Evolutionary conservation across 441 rosid genomes (phyloP).

Genomic region (Erodium moschatum): DNA sequence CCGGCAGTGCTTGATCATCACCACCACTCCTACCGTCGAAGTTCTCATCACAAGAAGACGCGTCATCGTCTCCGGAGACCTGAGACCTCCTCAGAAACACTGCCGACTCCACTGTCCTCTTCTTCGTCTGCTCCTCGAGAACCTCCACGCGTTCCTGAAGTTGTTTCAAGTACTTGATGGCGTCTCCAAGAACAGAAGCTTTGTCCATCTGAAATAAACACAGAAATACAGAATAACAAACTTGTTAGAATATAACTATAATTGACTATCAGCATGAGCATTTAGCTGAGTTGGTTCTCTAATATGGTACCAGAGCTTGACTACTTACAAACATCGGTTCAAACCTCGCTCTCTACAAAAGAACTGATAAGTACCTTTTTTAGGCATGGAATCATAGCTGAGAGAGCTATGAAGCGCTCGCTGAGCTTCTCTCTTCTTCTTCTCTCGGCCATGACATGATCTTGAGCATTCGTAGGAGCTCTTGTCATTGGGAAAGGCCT

Average conservation of each 20-base stretch:
- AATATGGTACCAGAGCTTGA: no score
- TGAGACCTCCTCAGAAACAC: slow-evolving; percentile 51
- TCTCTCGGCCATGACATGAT: slow-evolving; percentile 64
- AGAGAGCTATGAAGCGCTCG: slow-evolving; percentile 62
- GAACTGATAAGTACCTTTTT: slow-evolving; percentile 41
- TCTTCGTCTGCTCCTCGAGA: slow-evolving; percentile 42
- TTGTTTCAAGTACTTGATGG: slow-evolving; percentile 41
- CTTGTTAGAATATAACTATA: no score
- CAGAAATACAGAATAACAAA: no score
- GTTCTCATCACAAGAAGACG: slow-evolving; percentile 37
- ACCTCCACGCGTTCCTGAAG: slow-evolving; percentile 41
- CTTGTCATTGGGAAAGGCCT: slow-evolving; percentile 24
- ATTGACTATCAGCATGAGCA: no score
- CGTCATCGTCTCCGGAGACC: slow-evolving; percentile 32
- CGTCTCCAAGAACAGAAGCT: slow-evolving; percentile 55
- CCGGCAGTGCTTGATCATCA: slow-evolving; percentile 38
- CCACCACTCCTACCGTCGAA: slow-evolving; percentile 12
- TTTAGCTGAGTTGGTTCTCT: no score
- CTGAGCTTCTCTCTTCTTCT: slow-evolving; percentile 65
- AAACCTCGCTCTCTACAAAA: no score
- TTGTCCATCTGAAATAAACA: slow-evolving; percentile 52
- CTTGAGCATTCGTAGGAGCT: slow-evolving; percentile 43
- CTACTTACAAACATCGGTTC: no score
- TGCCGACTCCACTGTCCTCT: slow-evolving; percentile 49
- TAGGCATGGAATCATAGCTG: slow-evolving; percentile 65